Percentiles rank a stretch among this genome's conserved stretches.
Evolutionary conservation across 805 yeast species (phyloP).

Genomic region (Starmerella riodocensis): DNA sequence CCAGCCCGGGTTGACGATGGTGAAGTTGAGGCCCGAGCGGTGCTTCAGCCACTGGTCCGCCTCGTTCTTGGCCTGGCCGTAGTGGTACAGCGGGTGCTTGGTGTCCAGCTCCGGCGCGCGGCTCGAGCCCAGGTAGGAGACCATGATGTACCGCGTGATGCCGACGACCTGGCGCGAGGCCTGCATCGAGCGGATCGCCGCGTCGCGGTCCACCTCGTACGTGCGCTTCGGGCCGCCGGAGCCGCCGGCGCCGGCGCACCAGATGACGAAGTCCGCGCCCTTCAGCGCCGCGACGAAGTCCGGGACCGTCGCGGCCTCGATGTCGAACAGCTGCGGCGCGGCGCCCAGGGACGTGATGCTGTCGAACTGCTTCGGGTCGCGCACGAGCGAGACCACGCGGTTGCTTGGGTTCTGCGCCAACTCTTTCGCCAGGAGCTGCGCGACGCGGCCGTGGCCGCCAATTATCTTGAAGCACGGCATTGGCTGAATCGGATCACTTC

Average conservation of each 20-base stretch:
- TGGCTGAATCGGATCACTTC: background rate
- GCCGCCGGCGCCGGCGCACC: conserved; percentile 53
- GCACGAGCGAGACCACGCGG: conserved; percentile 33
- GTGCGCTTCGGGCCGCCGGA: conserved; percentile 33
- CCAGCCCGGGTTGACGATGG: conserved; percentile 43
- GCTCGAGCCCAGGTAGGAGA: conserved; percentile 43
- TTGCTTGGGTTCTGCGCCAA: conserved; percentile 25
- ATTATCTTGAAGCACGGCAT: conserved; percentile 32
- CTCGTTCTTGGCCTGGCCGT: conserved; percentile 48
- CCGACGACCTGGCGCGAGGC: conserved; percentile 35
- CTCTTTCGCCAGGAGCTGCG: conserved; percentile 32
- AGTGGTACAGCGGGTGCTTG: conserved; percentile 32
- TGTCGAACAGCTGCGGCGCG: conserved; percentile 29
- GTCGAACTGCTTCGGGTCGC: conserved; percentile 35
- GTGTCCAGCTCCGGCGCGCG: conserved; percentile 37
- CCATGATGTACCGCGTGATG: conserved; percentile 38
- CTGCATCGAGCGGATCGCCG: conserved; percentile 44
- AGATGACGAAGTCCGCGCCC: conserved; percentile 44
- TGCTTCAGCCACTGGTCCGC: conserved; percentile 38
- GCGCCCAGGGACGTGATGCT: conserved; percentile 31
- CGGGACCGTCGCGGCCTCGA: conserved; percentile 26
- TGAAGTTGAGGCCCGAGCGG: conserved; percentile 35
- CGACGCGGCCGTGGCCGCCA: conserved; percentile 56
- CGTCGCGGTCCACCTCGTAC: conserved; percentile 47
- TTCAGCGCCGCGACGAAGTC: conserved; percentile 31